Conservation (phyloP, 371 early-diverging fungal species). For the Apophysomyces variabilis region DNA sequence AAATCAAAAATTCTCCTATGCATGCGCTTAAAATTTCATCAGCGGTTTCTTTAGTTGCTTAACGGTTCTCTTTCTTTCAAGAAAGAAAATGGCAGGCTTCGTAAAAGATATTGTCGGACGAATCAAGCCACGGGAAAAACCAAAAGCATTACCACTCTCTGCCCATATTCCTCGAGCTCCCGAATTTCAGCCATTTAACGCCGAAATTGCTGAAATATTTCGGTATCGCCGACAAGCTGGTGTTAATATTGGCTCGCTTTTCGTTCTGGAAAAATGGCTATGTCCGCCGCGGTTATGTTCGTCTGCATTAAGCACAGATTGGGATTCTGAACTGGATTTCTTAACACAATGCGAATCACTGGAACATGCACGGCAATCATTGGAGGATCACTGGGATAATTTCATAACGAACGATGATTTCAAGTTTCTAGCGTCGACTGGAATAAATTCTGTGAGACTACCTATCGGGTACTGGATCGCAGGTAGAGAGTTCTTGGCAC, state of each 20-base stretch:
- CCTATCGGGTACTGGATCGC: conserved; percentile 74
- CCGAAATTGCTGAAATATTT: conserved; percentile 23
- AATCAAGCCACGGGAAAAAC: background rate
- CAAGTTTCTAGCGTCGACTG: conserved; percentile 47
- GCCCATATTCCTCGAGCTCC: background rate
- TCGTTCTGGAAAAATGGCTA: conserved; percentile 68
- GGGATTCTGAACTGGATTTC: conserved; percentile 44
- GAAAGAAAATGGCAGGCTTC: background rate
- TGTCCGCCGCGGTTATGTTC: conserved; percentile 39
- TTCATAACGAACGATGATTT: conserved; percentile 70
- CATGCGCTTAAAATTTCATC: too few relatives aligned
- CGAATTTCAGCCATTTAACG: conserved; percentile 27
- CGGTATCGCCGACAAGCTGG: conserved; percentile 45
- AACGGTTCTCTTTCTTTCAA: too few relatives aligned
- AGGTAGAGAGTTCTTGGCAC: conserved; percentile 19
- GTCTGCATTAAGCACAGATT: conserved; percentile 31
- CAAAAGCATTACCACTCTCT: background rate
- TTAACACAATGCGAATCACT: conserved; percentile 44
- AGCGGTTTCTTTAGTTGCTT: too few relatives aligned
- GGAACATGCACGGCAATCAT: conserved; percentile 40
- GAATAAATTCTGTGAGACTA: conserved; percentile 69
- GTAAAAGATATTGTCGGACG: background rate
- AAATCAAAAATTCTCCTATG: too few relatives aligned
- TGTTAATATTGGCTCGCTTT: conserved; percentile 68
- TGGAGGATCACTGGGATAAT: conserved; percentile 58